Conservation (phyloP, 1,284 basidiomycete genomes). For the Papiliotrema laurentii region DNA sequence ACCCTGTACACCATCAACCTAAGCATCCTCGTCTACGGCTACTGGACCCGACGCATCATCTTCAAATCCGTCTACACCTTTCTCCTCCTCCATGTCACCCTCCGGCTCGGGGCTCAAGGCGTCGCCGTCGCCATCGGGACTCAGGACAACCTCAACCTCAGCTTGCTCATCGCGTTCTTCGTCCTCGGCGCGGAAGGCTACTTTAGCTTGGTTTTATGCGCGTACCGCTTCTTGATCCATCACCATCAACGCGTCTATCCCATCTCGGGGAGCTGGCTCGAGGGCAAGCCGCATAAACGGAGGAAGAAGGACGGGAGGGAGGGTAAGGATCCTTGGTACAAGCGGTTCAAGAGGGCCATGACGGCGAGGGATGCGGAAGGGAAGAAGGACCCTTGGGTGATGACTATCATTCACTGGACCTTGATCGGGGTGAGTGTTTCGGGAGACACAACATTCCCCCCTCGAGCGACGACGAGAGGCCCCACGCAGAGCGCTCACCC, state of each 20-base stretch:
- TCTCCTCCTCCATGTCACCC: constrained; percentile 17
- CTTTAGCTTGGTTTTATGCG: constrained; percentile 24
- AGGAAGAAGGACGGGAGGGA: constrained; percentile 1
- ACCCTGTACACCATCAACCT: constrained; percentile 77
- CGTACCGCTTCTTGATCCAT: constrained; percentile 18
- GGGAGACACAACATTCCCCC: not conserved
- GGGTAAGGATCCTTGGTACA: constrained; percentile 8
- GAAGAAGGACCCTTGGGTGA: constrained; percentile 18
- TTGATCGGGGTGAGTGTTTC: constrained; percentile 15
- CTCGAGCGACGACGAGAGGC: not conserved
- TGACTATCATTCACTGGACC: constrained; percentile 18
- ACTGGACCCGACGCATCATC: constrained; percentile 11
- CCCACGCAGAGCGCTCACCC: no score
- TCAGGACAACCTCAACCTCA: constrained; percentile 1
- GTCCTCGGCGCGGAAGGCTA: constrained; percentile 26
- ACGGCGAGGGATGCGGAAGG: constrained; percentile 10
- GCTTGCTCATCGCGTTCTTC: not conserved
- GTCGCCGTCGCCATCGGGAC: constrained; percentile 12
- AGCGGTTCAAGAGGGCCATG: constrained; percentile 10
- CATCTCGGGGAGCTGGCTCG: constrained; percentile 15
- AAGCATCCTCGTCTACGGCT: constrained; percentile 51
- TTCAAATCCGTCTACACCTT: constrained; percentile 18
- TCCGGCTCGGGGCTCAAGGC: constrained; percentile 15
- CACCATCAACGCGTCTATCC: constrained; percentile 18
- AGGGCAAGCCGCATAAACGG: constrained; percentile 6